A percentile compares a stretch with the other conserved stretches of the same genome.
phyloP scores from a whole-genome alignment of 305 asterid genomes.

The Lippia alba region DNA sequence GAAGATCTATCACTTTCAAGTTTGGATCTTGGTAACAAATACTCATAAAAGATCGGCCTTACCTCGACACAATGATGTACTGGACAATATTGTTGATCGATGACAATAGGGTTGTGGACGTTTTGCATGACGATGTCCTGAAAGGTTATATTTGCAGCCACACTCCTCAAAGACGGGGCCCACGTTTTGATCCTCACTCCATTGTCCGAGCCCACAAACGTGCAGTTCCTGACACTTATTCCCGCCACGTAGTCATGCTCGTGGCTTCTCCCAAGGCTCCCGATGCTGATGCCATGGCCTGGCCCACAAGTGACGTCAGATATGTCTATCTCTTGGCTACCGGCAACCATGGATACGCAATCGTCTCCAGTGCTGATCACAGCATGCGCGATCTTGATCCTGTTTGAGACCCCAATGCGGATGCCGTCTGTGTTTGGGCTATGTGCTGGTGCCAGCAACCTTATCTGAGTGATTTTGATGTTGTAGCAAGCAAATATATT shows the following conservation, averaged over 20 bases:
- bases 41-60: neutral
- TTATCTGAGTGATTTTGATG: slow-evolving; percentile 45
- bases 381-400: slow-evolving; percentile 39
- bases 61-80: slow-evolving; percentile 38
- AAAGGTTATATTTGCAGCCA: slow-evolving; percentile 43
- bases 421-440: slow-evolving; percentile 82
- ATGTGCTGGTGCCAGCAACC: slow-evolving; percentile 49
- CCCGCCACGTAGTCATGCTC: slow-evolving; percentile 38
- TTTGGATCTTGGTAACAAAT: no score
- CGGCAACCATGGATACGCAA: slow-evolving; percentile 61
- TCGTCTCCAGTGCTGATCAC: slow-evolving; percentile 65
- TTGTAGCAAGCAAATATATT: slow-evolving; percentile 50
- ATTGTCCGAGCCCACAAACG: slow-evolving; percentile 44
- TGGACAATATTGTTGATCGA: slow-evolving; percentile 65
- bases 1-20: neutral
- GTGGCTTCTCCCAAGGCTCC: slow-evolving; percentile 53
- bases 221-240: slow-evolving; percentile 42
- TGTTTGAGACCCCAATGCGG: slow-evolving; percentile 52
- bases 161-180: slow-evolving; percentile 44
- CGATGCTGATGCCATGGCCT: slow-evolving; percentile 74
- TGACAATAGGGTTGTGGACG: slow-evolving; percentile 51
- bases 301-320: slow-evolving; percentile 56
- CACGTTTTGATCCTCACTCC: slow-evolving; percentile 67
- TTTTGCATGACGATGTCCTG: slow-evolving; percentile 44
- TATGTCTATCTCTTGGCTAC: slow-evolving; percentile 50